Base-by-base conservation (phyloP, 202 grass and related monocot genomes). In the Schoenoplectus tabernaemontani region DNA sequence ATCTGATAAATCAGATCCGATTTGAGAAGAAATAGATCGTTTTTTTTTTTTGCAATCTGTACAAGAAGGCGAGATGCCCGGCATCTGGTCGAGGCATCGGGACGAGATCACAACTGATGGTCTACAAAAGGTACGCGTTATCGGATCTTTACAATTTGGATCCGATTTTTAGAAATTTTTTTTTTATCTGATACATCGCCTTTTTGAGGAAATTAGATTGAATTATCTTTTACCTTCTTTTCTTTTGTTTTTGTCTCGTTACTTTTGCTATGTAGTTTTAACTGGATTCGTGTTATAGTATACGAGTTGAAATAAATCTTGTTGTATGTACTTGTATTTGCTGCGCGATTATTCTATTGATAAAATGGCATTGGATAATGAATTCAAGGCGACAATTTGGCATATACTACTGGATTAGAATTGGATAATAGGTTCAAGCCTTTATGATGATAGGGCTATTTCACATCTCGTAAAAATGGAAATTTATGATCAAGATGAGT, bases 31-130 rank as follows among this genome's bases (percentile, higher is more conserved):
- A 64, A 48, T 80, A 80, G 78, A 80, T 80, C 59, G 78, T 48
- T 47, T 46, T 80, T n/a, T n/a, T n/a, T 61, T 47, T 61, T 62
- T 15, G 64, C 23, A 5, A 61, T 79, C 17, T 80, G 38, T 44
- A 2, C 2, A 50, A 80, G 57, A 59, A 64, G 23, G 50, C 57
- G 77, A 80, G 19, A 80, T 80, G 78, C 78, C 88, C 73, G 95
- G 89, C 84, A 98, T 98, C 84, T 98, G 95, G 95, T 95, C 95
- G 83, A 87, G 84, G 75, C 87, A 87, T 63, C 86, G 88, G 56
- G 89, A 98, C 73, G 87, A 93, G 84, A 91, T 98, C 91, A 92
- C 95, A 76, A 87, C 92, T 78, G 95, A 98, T 92, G 89, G 88
- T 65, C 91, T 98, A 34, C 95, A 95, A 78, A 98, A 92, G 91